Conservation (phyloP, 805 yeast genomes). For the Saccharomycopsis microspora region DNA sequence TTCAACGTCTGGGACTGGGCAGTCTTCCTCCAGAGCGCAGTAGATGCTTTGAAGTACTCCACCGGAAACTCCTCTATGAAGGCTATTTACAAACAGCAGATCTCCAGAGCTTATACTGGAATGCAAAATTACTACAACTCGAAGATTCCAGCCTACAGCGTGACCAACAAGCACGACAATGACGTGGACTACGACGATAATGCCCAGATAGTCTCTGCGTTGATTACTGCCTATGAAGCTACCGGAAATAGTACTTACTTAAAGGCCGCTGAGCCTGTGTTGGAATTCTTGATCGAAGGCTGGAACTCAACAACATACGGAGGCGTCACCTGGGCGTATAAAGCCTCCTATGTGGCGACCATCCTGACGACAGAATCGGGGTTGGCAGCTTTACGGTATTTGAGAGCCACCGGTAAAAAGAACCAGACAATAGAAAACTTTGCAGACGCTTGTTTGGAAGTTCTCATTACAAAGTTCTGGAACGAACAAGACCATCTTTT, state of each 20-base stretch:
- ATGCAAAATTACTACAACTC: conserved; percentile 34
- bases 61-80: conserved; percentile 2
- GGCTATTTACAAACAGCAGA: conserved; percentile 32
- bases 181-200: conserved; percentile 67
- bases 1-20: conserved; percentile 26
- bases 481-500: conserved; percentile 45
- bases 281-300: conserved; percentile 53
- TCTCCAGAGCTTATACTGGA: conserved; percentile 44
- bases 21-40: conserved; percentile 53
- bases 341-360: conserved; percentile 46
- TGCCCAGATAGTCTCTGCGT: conserved; percentile 59
- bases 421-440: conserved; percentile 42
- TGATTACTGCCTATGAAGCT: conserved; percentile 56
- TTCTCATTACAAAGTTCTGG: conserved; percentile 39
- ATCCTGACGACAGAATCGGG: conserved; percentile 62
- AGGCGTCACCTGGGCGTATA: conserved; percentile 57
- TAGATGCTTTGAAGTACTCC: conserved; percentile 39
- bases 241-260: conserved; percentile 42
- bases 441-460: conserved; percentile 48
- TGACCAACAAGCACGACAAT: conserved; percentile 49
- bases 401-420: conserved; percentile 37
- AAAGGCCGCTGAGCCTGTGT: conserved; percentile 45
- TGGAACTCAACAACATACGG: conserved; percentile 39
- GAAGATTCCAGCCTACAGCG: conserved; percentile 45
- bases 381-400: conserved; percentile 39